These are phyloP conservation scores for Dichomitus squalens DNA, from an alignment of 1,284 basidiomycete genomes.

Conservation along the genomic window DNA sequence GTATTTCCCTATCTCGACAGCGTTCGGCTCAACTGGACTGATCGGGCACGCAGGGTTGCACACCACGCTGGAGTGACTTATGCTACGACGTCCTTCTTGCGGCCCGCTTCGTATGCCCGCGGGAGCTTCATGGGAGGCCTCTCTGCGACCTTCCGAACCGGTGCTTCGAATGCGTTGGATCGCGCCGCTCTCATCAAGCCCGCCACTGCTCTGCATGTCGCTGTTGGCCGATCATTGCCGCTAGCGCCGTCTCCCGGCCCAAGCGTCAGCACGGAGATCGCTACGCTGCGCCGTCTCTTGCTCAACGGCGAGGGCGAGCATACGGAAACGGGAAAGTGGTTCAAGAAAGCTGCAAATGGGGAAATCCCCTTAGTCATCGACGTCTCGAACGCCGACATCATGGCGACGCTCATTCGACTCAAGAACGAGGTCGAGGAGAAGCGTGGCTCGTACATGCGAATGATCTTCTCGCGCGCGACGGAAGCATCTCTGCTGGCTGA, in stretches of 20 bases:
- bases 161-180: slow-evolving; percentile 66
- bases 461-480: slow-evolving; percentile 73
- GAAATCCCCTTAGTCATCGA: slow-evolving; percentile 53
- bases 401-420: slow-evolving; percentile 73
- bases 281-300: slow-evolving; percentile 49
- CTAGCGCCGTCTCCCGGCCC: slow-evolving; percentile 33
- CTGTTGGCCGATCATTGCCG: slow-evolving; percentile 49
- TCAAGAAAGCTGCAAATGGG: slow-evolving; percentile 53
- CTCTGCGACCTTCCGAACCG: slow-evolving; percentile 52
- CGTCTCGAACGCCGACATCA: slow-evolving; percentile 49
- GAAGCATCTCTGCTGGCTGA: slow-evolving; percentile 78
- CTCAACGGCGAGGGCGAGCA: slow-evolving; percentile 47
- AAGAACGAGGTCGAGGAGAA: slow-evolving; percentile 72
- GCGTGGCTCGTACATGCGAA: slow-evolving; percentile 54
- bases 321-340: slow-evolving; percentile 46
- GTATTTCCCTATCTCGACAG: slow-evolving; percentile 34
- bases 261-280: slow-evolving; percentile 56
- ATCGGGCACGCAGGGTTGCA: slow-evolving; percentile 45
- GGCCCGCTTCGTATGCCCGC: slow-evolving; percentile 61
- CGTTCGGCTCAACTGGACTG: not conserved
- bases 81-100: slow-evolving; percentile 63
- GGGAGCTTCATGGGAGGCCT: slow-evolving; percentile 58
- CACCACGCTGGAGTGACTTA: slow-evolving; percentile 63
- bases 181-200: slow-evolving; percentile 68
- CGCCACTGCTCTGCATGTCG: slow-evolving; percentile 73